Evolutionary conservation across 108 stramenopile species (phyloP), one percentile per base, ranked within the genome.

Genomic region (Cylindrotheca closterium): DNA sequence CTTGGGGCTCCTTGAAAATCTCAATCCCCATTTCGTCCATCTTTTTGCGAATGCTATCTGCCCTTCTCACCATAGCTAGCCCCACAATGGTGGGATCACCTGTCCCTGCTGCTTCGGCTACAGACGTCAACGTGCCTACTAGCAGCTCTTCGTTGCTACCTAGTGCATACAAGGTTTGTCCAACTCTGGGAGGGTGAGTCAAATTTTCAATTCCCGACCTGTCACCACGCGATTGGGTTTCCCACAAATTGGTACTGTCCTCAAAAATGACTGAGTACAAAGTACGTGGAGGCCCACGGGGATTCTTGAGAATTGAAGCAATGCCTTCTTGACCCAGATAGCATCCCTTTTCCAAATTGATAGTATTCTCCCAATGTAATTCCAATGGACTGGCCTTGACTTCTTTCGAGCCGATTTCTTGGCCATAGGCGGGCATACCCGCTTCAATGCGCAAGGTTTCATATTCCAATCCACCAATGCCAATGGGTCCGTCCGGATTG

Each of bases 311-410:
- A 31, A 91, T 57, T 10, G 93, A 86, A 17, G 93, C 83, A 24
- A 94, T 69, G 1, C 88, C 89, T 50, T 94, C 93, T 67, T 94
- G 93, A 33, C 93, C 93, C 53, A 89, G 70, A 63, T 91, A 94
- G 66, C 93, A 94, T 3, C 93, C 93, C 63, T 91, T 92, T 29
- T 88, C 82, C 3, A 61, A 60, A 61, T 89, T 81, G 7, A 91
- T 65, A 1, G 78, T 57, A n/a, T 65, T 3, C 10, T 66, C 15
- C 37, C 81, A 71, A 62, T 88, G 82, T 15, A 92, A 60, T 64
- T 92, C 91, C 31, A 89, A 55, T 1, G 91, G 91, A 60, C 79
- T 77, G 5, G 86, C 71, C 26, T 45, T 55, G 18, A 18, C 51
- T 37, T 67, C 48, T 24, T 58, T 58, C n/a, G n/a, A n/a, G 5